Evolutionary conservation across 2,329 filamentous ascomycete genomes (phyloP).

Genomic region (Botrytis elliptica): DNA sequence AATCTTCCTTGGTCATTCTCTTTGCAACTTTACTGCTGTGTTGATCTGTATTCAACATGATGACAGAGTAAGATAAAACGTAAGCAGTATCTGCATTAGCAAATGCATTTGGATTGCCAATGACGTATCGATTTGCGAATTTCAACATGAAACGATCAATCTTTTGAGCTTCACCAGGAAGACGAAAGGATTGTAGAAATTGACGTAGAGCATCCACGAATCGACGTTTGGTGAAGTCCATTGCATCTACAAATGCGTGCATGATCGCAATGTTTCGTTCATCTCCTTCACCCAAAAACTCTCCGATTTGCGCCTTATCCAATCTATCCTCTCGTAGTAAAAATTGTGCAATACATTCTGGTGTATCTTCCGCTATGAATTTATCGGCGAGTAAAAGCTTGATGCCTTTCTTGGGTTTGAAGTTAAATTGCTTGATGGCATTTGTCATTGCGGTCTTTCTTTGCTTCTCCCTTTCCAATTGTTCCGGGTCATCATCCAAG

Average conservation of each 20-base stretch:
- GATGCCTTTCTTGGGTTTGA: conserved; percentile 92
- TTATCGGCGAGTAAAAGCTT: conserved; percentile 80
- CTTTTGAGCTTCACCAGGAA: conserved; percentile 96
- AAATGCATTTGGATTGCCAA: conserved; percentile 93
- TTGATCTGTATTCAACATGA: conserved; percentile 92
- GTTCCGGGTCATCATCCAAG: conserved; percentile 84
- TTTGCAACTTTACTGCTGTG: conserved; percentile 82
- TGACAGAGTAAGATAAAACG: conserved; percentile 92
- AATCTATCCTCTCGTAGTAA: conserved; percentile 77
- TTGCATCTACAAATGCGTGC: conserved; percentile 94
- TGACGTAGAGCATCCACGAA: conserved; percentile 91
- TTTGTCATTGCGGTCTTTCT: conserved; percentile 89
- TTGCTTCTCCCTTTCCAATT: conserved; percentile 93
- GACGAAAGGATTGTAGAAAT: conserved; percentile 90
- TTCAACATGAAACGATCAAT: conserved; percentile 99
- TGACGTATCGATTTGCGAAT: conserved; percentile 93
- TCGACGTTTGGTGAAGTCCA: conserved; percentile 88
- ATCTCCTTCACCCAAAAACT: conserved; percentile 92
- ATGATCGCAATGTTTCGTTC: conserved; percentile 93
- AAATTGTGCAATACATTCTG: conserved; percentile 82
- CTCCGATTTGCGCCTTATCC: conserved; percentile 89
- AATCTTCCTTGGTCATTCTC: conserved; percentile 94
- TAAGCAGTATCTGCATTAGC: conserved; percentile 98
- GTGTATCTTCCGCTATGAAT: conserved; percentile 77
- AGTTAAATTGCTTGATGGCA: conserved; percentile 90